Base-by-base conservation (phyloP, 2,329 filamentous ascomycete species). In the Exophiala phaeomuriformis region DNA sequence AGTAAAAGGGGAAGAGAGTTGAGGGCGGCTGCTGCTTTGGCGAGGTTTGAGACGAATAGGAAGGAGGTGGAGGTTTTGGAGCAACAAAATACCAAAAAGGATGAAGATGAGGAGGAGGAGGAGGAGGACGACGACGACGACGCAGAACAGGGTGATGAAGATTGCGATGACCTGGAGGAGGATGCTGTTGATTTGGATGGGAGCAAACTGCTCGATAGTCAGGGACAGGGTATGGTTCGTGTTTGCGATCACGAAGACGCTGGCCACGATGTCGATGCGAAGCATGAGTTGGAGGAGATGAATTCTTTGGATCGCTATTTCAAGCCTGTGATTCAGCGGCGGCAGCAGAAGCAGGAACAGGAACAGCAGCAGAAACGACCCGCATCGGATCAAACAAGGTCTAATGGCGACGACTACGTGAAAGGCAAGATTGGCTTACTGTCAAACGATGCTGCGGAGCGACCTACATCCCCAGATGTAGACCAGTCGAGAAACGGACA, bases 1-100 rank as follows among this genome's bases (percentile, higher is more conserved):
- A 90, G 87, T 65, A 83, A 82, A 45, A 74, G 88, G 54, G 88
- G 88, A 0, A 75, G 88, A 55, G 88, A 91, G 47, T 72, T 93
- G 7, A 74, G 88, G 52, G 88, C 86, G 1, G 86, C 86, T 4
- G 88, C 88, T 1, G 88, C 88, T 1, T 67, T 91, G 61, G 86
- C 85, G 9, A 75, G 88, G 8, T 88, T 91, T 53, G 85, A 81
- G 8, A 68, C 68, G 19, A 65, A 69, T 30, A 64, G 65, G 42
- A 68, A 72, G 12, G 70, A 72, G 46, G 53, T 56, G n/a, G 50
- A 42, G 6, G 42, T 27, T 27, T 40, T 58, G 2, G 39, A 57
- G 27, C 57, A 62, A 43, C 45, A 12, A 9, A 41, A 5, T 28
- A 4, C 36, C n/a, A 4, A 12, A 39, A 5, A 39, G 1, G 36